Evolutionary conservation across 108 stramenopile genomes (phyloP).

Genomic region (Cyclotella sp.): DNA sequence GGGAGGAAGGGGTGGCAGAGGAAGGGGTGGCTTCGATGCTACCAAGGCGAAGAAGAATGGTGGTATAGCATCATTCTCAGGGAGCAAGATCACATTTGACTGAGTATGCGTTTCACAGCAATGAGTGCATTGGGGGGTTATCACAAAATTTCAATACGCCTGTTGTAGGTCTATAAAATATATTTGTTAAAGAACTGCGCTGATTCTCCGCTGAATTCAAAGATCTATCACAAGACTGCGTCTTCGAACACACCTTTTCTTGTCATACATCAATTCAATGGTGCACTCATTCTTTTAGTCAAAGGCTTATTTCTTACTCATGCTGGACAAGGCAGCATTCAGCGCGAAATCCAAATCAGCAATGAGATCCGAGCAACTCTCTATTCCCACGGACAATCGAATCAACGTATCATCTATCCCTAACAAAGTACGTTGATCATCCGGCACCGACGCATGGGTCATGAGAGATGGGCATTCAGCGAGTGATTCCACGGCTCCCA

Average conservation of each 20-base stretch:
- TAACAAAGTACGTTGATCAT: slow-evolving; percentile 60
- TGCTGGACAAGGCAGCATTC: slow-evolving; percentile 41
- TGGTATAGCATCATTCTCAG: slow-evolving; percentile 81
- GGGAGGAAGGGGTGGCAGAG: slow-evolving; percentile 67
- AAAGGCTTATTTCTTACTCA: slow-evolving; percentile 7
- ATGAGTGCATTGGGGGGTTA: not conserved
- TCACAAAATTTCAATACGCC: not conserved
- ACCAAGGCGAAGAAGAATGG: slow-evolving; percentile 74
- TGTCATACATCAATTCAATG: no score
- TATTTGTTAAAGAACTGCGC: not conserved
- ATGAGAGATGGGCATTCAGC: slow-evolving; percentile 77
- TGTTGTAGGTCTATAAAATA: slow-evolving; percentile 5
- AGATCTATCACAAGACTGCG: no score
- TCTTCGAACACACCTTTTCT: no score
- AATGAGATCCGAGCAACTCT: slow-evolving; percentile 61
- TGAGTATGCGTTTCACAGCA: slow-evolving; percentile 20
- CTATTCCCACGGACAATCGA: slow-evolving; percentile 73
- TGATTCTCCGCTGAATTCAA: no score
- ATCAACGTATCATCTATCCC: slow-evolving; percentile 74
- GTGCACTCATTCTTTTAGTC: no score
- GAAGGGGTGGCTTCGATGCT: slow-evolving; percentile 39
- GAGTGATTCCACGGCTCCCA: slow-evolving; percentile 83
- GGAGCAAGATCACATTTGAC: slow-evolving; percentile 95
- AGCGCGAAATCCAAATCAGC: slow-evolving; percentile 61
- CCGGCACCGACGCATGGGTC: slow-evolving; percentile 80